Evolutionary conservation across 2,329 filamentous ascomycete genomes (phyloP).

Genomic region (Cercospora sp.): DNA sequence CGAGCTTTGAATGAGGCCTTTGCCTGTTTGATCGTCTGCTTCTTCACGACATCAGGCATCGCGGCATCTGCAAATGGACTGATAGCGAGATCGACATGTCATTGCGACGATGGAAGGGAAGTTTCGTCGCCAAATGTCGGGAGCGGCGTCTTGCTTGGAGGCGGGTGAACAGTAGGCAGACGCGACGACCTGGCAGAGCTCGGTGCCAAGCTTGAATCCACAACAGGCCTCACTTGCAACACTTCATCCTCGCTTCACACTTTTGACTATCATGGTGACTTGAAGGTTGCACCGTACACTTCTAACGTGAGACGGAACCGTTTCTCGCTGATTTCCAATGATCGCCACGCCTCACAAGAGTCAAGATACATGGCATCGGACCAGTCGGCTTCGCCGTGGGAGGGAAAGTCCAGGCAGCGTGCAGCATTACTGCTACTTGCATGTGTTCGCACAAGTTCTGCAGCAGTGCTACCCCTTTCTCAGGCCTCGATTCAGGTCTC

Average conservation of each 20-base stretch:
- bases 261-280: neutral
- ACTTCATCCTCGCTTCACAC: neutral
- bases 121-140: neutral
- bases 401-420: neutral
- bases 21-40: conserved; percentile 41
- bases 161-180: neutral
- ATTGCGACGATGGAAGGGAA: neutral
- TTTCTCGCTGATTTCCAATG: neutral
- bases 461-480: neutral
- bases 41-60: conserved; percentile 27
- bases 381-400: neutral
- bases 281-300: neutral
- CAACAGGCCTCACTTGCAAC: neutral
- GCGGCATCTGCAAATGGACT: neutral
- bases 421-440: neutral
- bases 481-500: neutral
- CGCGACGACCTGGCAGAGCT: neutral
- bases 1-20: conserved; percentile 42
- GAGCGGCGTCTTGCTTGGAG: neutral
- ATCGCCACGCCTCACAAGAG: neutral
- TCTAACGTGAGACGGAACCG: neutral
- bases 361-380: neutral
- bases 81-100: neutral
- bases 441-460: neutral
- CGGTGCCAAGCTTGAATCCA: neutral